phyloP scores from a whole-genome alignment of 2,329 filamentous ascomycete genomes.

The Thelonectria discophora region DNA sequence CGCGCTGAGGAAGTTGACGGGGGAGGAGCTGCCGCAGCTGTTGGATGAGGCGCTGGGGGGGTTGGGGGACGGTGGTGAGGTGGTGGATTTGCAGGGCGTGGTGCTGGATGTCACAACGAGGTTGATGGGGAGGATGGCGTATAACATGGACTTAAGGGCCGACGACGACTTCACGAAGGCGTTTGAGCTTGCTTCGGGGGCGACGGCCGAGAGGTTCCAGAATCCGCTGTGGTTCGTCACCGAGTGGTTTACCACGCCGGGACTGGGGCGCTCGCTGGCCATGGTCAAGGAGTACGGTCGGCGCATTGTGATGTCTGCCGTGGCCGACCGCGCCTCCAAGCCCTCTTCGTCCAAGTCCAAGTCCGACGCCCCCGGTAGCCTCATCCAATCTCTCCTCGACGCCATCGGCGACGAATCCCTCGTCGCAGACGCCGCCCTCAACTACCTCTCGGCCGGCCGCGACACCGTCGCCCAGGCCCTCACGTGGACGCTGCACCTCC shows the following conservation, averaged over 20 bases:
- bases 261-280: slow-evolving; percentile 58
- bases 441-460: slow-evolving; percentile 71
- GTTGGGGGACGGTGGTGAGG: slow-evolving; percentile 46
- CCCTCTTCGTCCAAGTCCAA: slow-evolving; percentile 2
- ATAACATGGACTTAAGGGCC: slow-evolving; percentile 73
- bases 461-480: slow-evolving; percentile 73
- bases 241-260: slow-evolving; percentile 58
- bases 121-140: slow-evolving; percentile 74
- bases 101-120: slow-evolving; percentile 72
- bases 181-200: slow-evolving; percentile 70
- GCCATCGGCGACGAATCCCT: slow-evolving; percentile 61
- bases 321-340: slow-evolving; percentile 44
- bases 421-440: slow-evolving; percentile 71
- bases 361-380: slow-evolving; percentile 57
- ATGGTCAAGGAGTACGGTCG: slow-evolving; percentile 65
- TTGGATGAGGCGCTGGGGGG: slow-evolving; percentile 53
- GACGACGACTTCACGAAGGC: slow-evolving; percentile 67
- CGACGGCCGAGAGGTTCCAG: slow-evolving; percentile 69
- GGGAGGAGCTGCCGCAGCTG: slow-evolving; percentile 64
- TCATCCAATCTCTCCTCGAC: slow-evolving; percentile 69
- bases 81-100: slow-evolving; percentile 66
- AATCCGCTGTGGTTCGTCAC: slow-evolving; percentile 71
- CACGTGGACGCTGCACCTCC: slow-evolving; percentile 70
- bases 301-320: slow-evolving; percentile 64
- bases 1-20: slow-evolving; percentile 66